Base-by-base conservation (phyloP, 208 protist species). In the Leishmania tarentolae region DNA sequence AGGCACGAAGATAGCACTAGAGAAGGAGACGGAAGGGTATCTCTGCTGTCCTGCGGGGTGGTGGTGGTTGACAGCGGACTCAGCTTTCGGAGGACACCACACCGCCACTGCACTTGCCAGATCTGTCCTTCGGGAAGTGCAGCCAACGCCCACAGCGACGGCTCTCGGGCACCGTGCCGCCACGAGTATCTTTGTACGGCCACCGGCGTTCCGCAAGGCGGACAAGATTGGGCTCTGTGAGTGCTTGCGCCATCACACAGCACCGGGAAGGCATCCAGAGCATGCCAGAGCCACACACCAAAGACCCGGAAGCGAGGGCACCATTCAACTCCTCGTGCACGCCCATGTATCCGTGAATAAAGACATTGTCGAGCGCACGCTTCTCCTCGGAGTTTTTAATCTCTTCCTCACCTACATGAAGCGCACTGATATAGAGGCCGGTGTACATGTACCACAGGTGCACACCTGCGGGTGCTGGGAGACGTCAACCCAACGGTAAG, bases 31-130 rank as follows among this genome's bases (percentile, higher is more conserved):
- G 65, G 19, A 94, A 81, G 0, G 66, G 9, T 86, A 57, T 2
- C 63, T 2, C 63, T 17, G 0, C 90, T 88, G 52, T 86, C 66
- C 90, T 69, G 91, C 83, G 2, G 92, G 87, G 79, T 96, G 89
- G 47, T 84, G 83, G 80, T 96, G 94, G 13, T 85, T 93, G 35
- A 86, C 92, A 37, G 93, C 86, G 56, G 91, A 94, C 31, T 57
- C 72, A 1, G 84, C 85, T 19, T 65, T 40, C 0, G 31, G 72
- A 11, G n/a, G 1, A 75, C 88, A 86, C 63, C 92, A 74, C 44
- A 83, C 75, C 28, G 92, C 72, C 0, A 80, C 78, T 5, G 88
- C 89, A 19, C 80, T 86, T n/a, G 90, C 88, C n/a, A 94, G 63
- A 79, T 93, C 88, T 37, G 88, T 76, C 70, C 88, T 88, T 79